A percentile compares a stretch with the other conserved stretches of the same genome.
These are phyloP conservation scores for Fusarium temperatum DNA, from an alignment of 2,329 filamentous ascomycete genomes.

Conservation along the genomic window DNA sequence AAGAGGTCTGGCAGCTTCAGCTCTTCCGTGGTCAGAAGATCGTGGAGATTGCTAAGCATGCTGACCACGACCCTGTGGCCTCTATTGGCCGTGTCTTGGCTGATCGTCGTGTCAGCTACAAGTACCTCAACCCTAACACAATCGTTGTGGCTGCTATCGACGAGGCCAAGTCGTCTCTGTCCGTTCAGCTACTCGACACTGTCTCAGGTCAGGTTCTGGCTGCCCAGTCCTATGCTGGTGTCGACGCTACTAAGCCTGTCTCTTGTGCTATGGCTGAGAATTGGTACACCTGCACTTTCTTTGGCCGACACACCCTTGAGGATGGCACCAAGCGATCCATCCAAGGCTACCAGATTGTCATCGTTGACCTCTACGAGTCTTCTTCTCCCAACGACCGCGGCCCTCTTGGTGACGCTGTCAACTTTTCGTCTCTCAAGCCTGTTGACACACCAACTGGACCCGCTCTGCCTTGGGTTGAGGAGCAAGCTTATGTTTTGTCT, in stretches of 20 bases:
- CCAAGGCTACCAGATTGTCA: slow-evolving; percentile 85
- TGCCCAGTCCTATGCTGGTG: slow-evolving; percentile 73
- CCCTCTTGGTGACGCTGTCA: slow-evolving; percentile 72
- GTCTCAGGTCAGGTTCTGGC: slow-evolving; percentile 84
- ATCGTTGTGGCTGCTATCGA: slow-evolving; percentile 77
- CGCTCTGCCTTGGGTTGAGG: slow-evolving; percentile 76
- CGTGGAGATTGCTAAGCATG: slow-evolving; percentile 71
- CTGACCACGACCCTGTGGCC: slow-evolving; percentile 84
- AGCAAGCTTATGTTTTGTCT: slow-evolving; percentile 82
- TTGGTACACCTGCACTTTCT: slow-evolving; percentile 91
- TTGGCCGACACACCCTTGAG: slow-evolving; percentile 66
- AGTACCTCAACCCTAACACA: slow-evolving; percentile 91
- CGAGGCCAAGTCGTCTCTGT: slow-evolving; percentile 66
- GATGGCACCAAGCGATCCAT: slow-evolving; percentile 65
- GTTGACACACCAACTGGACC: slow-evolving; percentile 63
- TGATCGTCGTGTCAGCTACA: slow-evolving; percentile 93
- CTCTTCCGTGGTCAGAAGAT: slow-evolving; percentile 74
- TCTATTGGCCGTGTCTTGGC: slow-evolving; percentile 95
- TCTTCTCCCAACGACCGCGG: slow-evolving; percentile 85
- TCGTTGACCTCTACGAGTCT: slow-evolving; percentile 92
- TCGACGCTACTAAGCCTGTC: slow-evolving; percentile 79
- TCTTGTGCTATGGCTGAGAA: slow-evolving; percentile 88
- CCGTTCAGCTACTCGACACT: slow-evolving; percentile 84
- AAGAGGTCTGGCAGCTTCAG: slow-evolving; percentile 77
- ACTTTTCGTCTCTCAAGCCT: slow-evolving; percentile 81